Conservation (phyloP, 257 asterid genomes). For the Linaria vulgaris region DNA sequence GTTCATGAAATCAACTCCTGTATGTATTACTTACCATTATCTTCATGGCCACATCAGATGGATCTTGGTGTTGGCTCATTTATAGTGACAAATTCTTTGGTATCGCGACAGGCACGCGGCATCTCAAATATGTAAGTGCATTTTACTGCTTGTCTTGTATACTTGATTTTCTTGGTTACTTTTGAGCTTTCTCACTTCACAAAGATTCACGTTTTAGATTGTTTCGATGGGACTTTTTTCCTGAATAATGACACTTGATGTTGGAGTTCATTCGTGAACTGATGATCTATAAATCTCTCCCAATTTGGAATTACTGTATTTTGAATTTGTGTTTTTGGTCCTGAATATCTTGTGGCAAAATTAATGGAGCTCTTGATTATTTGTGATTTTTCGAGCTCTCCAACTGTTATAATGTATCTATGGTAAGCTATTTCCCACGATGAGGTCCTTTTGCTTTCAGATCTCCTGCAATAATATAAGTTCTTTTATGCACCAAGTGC, state of each 20-base stretch:
- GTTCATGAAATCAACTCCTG: not conserved
- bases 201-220: conserved; percentile 6
- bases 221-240: not conserved
- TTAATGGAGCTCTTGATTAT: not conserved
- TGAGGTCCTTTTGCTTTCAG: not conserved
- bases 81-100: conserved; percentile 81
- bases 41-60: conserved; percentile 59
- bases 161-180: not conserved
- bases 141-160: conserved; percentile 12
- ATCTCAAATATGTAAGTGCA: conserved; percentile 52
- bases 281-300: not conserved
- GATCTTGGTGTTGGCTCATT: conserved; percentile 96
- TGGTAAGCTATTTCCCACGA: not conserved
- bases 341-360: not conserved
- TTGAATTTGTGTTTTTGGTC: not conserved
- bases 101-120: conserved; percentile 89
- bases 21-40: conserved; percentile 22
- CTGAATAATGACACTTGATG: not conserved
- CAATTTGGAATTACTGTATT: not conserved
- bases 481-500: not conserved
- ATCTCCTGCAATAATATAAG: not conserved
- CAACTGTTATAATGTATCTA: not conserved
- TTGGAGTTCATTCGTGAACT: not conserved
- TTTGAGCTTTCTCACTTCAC: conserved; percentile 12
- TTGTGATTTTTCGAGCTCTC: not conserved